These are phyloP conservation scores for Aureobasidium sp. DNA, from an alignment of 2,329 filamentous ascomycete genomes.

Conservation along the genomic window DNA sequence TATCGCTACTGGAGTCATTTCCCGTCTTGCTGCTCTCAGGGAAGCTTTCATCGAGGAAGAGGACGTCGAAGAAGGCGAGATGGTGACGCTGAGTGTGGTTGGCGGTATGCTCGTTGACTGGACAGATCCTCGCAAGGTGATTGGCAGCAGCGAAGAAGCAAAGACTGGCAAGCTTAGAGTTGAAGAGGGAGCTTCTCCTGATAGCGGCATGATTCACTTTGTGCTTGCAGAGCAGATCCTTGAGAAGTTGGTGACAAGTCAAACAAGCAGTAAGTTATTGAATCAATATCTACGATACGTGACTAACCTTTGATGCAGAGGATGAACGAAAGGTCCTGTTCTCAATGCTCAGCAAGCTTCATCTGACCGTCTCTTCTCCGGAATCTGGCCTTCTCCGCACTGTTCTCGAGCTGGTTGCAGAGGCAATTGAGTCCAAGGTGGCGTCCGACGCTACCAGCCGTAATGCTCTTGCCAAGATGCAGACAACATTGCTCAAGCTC, in stretches of 20 bases:
- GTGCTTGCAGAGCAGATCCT: slow-evolving; percentile 70
- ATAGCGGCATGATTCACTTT: slow-evolving; percentile 54
- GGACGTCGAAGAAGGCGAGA: slow-evolving; percentile 65
- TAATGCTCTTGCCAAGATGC: slow-evolving; percentile 50
- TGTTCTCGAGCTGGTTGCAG: slow-evolving; percentile 39
- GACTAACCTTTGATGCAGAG: slow-evolving; percentile 43
- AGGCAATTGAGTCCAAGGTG: slow-evolving; percentile 43
- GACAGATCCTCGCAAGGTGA: slow-evolving; percentile 81
- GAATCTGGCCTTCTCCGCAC: slow-evolving; percentile 28
- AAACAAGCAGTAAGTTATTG: slow-evolving; percentile 54
- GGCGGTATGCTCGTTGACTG: slow-evolving; percentile 83
- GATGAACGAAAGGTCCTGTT: slow-evolving; percentile 82
- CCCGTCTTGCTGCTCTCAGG: slow-evolving; percentile 50
- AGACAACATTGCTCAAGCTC: slow-evolving; percentile 44
- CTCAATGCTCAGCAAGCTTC: slow-evolving; percentile 72
- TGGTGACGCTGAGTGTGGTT: slow-evolving; percentile 67
- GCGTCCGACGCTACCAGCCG: slow-evolving; percentile 47
- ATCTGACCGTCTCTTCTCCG: slow-evolving; percentile 49
- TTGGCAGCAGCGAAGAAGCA: slow-evolving; percentile 52
- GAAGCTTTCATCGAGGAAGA: slow-evolving; percentile 45
- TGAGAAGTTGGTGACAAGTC: slow-evolving; percentile 60
- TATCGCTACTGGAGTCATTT: slow-evolving; percentile 66
- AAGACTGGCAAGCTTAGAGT: slow-evolving; percentile 43
- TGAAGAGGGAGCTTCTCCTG: slow-evolving; percentile 55
- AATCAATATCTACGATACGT: too few relatives aligned